Conservation (phyloP, 2,329 filamentous ascomycete species). For the Rugonectria rugulosa region DNA sequence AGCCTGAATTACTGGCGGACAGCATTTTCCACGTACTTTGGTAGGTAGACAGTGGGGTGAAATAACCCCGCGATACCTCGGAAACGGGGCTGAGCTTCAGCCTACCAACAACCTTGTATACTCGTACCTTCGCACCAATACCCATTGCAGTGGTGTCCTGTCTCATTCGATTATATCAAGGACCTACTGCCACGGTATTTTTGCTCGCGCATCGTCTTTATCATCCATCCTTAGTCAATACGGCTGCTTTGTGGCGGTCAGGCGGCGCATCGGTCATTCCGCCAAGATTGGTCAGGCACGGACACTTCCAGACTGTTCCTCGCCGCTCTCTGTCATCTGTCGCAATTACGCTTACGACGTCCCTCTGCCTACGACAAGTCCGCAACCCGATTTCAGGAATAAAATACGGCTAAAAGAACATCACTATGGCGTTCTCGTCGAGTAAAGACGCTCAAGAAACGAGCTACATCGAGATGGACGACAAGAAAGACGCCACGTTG, state of each 20-base stretch:
- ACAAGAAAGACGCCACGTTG: constrained; percentile 76
- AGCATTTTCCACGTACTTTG: no score
- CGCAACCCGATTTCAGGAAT: background rate
- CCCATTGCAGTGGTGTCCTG: no score
- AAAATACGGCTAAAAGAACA: constrained; percentile 21
- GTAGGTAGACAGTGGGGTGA: no score
- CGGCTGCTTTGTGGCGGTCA: constrained; percentile 13
- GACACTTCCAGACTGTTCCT: constrained; percentile 47
- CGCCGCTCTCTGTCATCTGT: constrained; percentile 35
- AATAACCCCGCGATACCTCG: no score
- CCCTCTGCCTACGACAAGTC: constrained; percentile 38
- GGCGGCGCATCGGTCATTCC: constrained; percentile 15
- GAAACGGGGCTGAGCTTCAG: no score
- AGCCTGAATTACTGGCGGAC: no score
- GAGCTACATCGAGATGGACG: constrained; percentile 76
- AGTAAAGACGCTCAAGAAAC: constrained; percentile 52
- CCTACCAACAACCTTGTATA: no score
- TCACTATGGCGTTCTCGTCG: constrained; percentile 62
- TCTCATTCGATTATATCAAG: no score
- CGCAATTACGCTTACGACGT: constrained; percentile 37
- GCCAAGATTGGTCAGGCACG: constrained; percentile 39
- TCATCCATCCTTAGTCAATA: background rate
- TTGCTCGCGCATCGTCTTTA: background rate
- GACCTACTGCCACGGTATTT: background rate
- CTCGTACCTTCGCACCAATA: no score